Percentiles rank a stretch among this genome's conserved stretches.
phyloP scores from a whole-genome alignment of 1,284 basidiomycete genomes.

The Cryptococcus wingfieldii region DNA sequence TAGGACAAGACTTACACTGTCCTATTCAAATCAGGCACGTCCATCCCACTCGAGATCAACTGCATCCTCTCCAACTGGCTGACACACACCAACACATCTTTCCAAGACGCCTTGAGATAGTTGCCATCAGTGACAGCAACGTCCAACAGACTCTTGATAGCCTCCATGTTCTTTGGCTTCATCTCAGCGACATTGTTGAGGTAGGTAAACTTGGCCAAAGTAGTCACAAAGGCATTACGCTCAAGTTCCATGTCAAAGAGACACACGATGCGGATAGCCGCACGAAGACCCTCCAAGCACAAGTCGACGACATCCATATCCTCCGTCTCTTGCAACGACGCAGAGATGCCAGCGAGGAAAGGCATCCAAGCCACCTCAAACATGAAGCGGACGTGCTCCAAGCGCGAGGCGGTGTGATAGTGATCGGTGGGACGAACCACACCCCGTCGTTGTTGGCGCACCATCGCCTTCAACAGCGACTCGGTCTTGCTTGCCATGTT shows the following conservation, averaged over 20 bases:
- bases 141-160: constrained; percentile 88
- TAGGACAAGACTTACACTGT: constrained; percentile 60
- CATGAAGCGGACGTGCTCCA: constrained; percentile 93
- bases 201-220: constrained; percentile 93
- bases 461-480: constrained; percentile 85
- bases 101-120: constrained; percentile 90
- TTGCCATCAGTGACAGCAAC: constrained; percentile 92
- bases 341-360: constrained; percentile 87
- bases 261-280: constrained; percentile 86
- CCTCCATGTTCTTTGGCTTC: constrained; percentile 98
- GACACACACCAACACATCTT: constrained; percentile 89
- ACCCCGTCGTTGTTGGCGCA: constrained; percentile 75
- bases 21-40: constrained; percentile 72
- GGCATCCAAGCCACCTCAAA: constrained; percentile 98
- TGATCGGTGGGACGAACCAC: constrained; percentile 62
- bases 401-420: constrained; percentile 91
- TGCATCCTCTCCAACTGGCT: constrained; percentile 98
- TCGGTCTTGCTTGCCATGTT: constrained; percentile 95
- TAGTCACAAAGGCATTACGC: constrained; percentile 95
- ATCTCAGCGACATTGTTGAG: constrained; percentile 94
- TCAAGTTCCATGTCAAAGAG: constrained; percentile 93
- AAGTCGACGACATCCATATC: constrained; percentile 84
- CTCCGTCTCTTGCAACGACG: constrained; percentile 85
- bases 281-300: constrained; percentile 91
- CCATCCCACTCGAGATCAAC: constrained; percentile 79